phyloP scores from a whole-genome alignment of 371 early-diverging fungal species.

The Saksenaea vasiformis region DNA sequence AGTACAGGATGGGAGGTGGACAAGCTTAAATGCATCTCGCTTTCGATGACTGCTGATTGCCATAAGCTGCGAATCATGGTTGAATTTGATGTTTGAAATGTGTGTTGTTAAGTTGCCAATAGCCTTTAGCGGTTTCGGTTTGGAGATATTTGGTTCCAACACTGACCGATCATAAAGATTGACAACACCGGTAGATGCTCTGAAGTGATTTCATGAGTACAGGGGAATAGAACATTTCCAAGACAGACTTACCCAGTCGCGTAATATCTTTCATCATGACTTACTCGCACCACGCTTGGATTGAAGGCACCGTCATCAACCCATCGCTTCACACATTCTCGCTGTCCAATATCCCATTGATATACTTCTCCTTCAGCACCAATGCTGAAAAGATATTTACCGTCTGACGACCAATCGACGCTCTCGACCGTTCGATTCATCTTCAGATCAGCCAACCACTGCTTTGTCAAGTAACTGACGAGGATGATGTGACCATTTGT shows the following conservation, averaged over 20 bases:
- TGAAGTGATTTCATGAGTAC: conserved; percentile 15
- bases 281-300: conserved; percentile 69
- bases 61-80: conserved; percentile 82
- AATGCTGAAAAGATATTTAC: conserved; percentile 64
- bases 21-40: conserved; percentile 75
- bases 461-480: conserved; percentile 75
- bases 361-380: conserved; percentile 71
- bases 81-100: conserved; percentile 73
- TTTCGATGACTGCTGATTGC: conserved; percentile 70
- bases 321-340: conserved; percentile 75
- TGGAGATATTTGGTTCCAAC: conserved; percentile 29
- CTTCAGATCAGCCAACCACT: conserved; percentile 82
- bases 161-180: conserved; percentile 77
- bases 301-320: conserved; percentile 82
- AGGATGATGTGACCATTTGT: conserved; percentile 80
- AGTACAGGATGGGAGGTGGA: conserved; percentile 76
- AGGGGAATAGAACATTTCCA: not conserved
- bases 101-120: conserved; percentile 85
- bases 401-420: conserved; percentile 67
- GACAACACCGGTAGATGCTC: conserved; percentile 82
- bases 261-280: conserved; percentile 72
- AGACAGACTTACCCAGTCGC: conserved; percentile 73
- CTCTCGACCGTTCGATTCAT: conserved; percentile 81
- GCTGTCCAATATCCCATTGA: conserved; percentile 69
- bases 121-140: conserved; percentile 75